Percentiles rank a stretch among this genome's conserved stretches.
These are phyloP conservation scores for Fraxinus velutina DNA, from an alignment of 305 asterid genomes.

Conservation along the genomic window DNA sequence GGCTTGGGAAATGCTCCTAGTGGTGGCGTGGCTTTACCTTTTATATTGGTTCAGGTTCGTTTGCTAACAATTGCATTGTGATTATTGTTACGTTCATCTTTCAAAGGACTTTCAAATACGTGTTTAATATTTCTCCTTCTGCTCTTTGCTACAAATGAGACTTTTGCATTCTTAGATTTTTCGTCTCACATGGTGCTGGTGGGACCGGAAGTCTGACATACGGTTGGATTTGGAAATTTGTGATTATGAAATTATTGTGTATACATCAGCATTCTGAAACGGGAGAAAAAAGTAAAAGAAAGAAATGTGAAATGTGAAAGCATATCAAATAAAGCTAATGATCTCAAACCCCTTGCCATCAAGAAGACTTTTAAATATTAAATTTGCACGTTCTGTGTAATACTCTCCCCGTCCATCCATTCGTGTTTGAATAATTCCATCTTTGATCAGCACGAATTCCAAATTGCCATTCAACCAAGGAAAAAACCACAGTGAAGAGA, in stretches of 20 bases:
- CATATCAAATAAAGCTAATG: neutral
- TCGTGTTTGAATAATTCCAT: neutral
- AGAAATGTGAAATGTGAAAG: neutral
- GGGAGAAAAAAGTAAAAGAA: neutral
- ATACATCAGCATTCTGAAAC: neutral
- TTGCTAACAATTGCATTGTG: neutral
- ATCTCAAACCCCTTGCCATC: neutral
- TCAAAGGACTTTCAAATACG: neutral
- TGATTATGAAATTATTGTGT: neutral
- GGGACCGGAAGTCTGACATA: neutral
- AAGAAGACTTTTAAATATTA: neutral
- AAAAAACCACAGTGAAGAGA: neutral
- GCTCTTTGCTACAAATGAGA: neutral
- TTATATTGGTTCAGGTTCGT: slow-evolving; percentile 90
- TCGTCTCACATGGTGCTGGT: neutral
- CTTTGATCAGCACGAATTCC: neutral
- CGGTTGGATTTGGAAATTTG: neutral
- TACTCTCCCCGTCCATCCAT: neutral
- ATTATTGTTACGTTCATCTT: slow-evolving; percentile 12
- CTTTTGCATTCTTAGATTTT: neutral
- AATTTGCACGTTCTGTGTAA: neutral
- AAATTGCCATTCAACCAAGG: neutral
- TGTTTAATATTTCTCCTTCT: neutral
- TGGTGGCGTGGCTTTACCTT: slow-evolving; percentile 95
- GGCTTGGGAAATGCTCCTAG: slow-evolving; percentile 86